Evolutionary conservation across 345 rosid genomes (phyloP).

Genomic region (Eucalyptus regnans): DNA sequence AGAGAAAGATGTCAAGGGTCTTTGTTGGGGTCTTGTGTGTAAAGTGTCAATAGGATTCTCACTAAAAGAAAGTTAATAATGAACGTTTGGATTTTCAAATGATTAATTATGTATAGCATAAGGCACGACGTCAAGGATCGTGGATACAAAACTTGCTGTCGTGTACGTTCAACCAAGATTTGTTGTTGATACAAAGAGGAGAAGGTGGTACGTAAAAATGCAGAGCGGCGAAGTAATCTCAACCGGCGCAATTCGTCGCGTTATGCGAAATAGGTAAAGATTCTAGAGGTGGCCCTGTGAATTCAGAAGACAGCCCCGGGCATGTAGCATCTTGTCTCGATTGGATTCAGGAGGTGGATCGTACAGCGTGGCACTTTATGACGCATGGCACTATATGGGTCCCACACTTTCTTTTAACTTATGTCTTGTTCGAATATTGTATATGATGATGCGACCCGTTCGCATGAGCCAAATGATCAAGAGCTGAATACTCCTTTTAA

Average conservation of each 20-base stretch:
- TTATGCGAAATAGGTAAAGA: not conserved
- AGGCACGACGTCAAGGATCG: not conserved
- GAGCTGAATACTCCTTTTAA: not conserved
- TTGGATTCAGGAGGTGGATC: not conserved
- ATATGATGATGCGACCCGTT: not conserved
- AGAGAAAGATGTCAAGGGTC: not conserved
- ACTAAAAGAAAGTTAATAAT: not conserved
- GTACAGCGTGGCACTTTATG: not conserved
- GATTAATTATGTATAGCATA: not conserved
- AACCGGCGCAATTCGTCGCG: not conserved
- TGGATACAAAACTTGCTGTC: not conserved
- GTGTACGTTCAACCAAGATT: not conserved
- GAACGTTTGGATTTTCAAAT: not conserved
- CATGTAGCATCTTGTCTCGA: not conserved
- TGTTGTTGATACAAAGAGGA: not conserved
- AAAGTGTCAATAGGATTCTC: not conserved
- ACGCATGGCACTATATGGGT: not conserved
- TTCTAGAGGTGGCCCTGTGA: not conserved
- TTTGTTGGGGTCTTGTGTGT: not conserved
- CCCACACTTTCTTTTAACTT: not conserved
- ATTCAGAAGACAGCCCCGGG: not conserved
- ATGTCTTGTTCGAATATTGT: not conserved
- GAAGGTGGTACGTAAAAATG: accelerated
- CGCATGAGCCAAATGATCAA: not conserved
- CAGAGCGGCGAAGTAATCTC: not conserved